Percentiles rank a stretch among this genome's conserved stretches.
These are phyloP conservation scores for Austropuccinia psidii DNA, from an alignment of 1,284 basidiomycete species.

Conservation along the genomic window DNA sequence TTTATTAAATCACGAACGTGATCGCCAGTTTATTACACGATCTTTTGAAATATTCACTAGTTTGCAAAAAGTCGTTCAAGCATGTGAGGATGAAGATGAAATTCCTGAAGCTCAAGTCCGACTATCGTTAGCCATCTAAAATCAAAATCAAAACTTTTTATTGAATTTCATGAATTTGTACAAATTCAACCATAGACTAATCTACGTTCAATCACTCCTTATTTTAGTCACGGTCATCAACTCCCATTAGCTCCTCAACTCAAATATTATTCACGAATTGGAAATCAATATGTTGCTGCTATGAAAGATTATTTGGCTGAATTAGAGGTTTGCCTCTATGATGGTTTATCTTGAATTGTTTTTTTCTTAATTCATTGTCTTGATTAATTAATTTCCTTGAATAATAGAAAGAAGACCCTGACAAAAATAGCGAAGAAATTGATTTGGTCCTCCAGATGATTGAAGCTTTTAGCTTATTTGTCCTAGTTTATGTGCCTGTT, in stretches of 20 bases:
- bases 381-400: neutral
- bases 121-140: neutral
- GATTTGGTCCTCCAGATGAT: slow-evolving; percentile 31
- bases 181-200: neutral
- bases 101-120: slow-evolving; percentile 13
- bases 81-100: slow-evolving; percentile 29
- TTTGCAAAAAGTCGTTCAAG: slow-evolving; percentile 24
- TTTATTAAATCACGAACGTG: neutral
- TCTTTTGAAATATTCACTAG: slow-evolving; percentile 32
- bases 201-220: neutral
- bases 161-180: neutral
- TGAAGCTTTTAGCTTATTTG: slow-evolving; percentile 22
- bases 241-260: slow-evolving; percentile 32
- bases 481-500: slow-evolving; percentile 25
- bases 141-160: neutral
- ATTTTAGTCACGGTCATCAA: neutral
- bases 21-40: slow-evolving; percentile 18
- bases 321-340: slow-evolving; percentile 10
- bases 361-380: neutral
- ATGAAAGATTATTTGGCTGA: slow-evolving; percentile 32
- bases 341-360: neutral
- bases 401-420: slow-evolving; percentile 23
- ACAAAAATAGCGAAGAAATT: slow-evolving; percentile 22
- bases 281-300: slow-evolving; percentile 26
- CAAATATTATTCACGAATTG: slow-evolving; percentile 34